phyloP scores from a whole-genome alignment of 352 stramenopile species.

The Plasmopara muralis region DNA sequence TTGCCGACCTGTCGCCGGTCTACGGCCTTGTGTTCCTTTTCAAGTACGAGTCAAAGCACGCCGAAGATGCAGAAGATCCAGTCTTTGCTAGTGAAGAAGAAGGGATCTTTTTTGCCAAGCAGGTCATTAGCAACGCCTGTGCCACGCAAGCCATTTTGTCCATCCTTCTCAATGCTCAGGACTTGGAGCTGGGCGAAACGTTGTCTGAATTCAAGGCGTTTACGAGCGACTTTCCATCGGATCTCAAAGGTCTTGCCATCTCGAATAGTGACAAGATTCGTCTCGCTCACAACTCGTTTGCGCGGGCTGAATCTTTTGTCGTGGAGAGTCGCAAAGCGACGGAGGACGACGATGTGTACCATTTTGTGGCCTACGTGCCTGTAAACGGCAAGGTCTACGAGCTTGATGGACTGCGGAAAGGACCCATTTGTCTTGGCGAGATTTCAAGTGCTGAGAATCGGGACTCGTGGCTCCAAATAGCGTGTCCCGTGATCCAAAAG shows the following conservation, averaged over 20 bases:
- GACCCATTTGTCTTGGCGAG: slow-evolving; percentile 85
- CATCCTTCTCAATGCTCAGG: slow-evolving; percentile 89
- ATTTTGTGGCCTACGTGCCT: slow-evolving; percentile 96
- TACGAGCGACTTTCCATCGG: slow-evolving; percentile 63
- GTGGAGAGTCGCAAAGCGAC: slow-evolving; percentile 67
- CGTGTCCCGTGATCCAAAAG: slow-evolving; percentile 89
- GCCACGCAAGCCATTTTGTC: slow-evolving; percentile 95
- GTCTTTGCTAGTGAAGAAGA: slow-evolving; percentile 31
- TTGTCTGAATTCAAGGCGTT: slow-evolving; percentile 78
- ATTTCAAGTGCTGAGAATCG: slow-evolving; percentile 18
- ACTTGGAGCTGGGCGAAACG: slow-evolving; percentile 59
- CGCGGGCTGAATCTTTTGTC: slow-evolving; percentile 73
- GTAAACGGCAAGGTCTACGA: slow-evolving; percentile 90
- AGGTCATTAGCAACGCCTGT: slow-evolving; percentile 95
- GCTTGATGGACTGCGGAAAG: slow-evolving; percentile 90
- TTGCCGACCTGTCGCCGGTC: slow-evolving; percentile 62
- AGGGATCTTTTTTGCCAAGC: slow-evolving; percentile 93
- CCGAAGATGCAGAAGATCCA: slow-evolving; percentile 19
- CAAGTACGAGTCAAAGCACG: slow-evolving; percentile 83
- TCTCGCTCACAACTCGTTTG: slow-evolving; percentile 78
- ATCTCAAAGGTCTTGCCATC: slow-evolving; percentile 81
- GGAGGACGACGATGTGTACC: slow-evolving; percentile 92
- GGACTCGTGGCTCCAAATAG: slow-evolving; percentile 84
- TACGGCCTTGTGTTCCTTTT: slow-evolving; percentile 96
- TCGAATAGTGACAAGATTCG: slow-evolving; percentile 85